A percentile compares a stretch with the other conserved stretches of the same genome.
Conservation (phyloP, 495 filamentous ascomycete species). For the Aspergillus carlsbadensis region DNA sequence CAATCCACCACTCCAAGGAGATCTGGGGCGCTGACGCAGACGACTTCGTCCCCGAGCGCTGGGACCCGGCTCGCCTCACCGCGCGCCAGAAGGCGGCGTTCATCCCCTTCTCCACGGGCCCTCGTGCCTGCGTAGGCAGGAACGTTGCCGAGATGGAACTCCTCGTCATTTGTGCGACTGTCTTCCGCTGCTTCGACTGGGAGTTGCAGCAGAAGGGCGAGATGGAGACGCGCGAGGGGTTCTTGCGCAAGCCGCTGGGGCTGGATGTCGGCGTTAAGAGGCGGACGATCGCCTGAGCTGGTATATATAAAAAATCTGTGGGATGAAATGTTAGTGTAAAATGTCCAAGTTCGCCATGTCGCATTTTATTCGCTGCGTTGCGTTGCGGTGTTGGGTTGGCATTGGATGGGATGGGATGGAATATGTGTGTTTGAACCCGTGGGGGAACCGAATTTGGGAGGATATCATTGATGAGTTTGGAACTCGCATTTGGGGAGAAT, state of each 20-base stretch:
- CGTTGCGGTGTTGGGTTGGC: not conserved
- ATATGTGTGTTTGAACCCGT: not conserved
- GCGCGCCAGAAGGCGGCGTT: constrained; percentile 73
- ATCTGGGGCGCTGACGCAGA: constrained; percentile 83
- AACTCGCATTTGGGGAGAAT: too few species aligned
- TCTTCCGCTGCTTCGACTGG: constrained; percentile 76
- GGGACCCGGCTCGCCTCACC: constrained; percentile 55
- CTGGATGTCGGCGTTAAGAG: constrained; percentile 67
- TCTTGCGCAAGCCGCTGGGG: constrained; percentile 82
- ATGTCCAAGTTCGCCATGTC: not conserved
- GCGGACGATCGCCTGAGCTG: constrained; percentile 3
- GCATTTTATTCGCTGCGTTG: not conserved
- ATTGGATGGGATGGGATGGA: not conserved
- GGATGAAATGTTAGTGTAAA: too few species aligned
- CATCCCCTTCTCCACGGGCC: constrained; percentile 82
- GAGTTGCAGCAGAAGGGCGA: constrained; percentile 61
- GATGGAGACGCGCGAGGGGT: constrained; percentile 83
- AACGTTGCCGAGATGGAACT: constrained; percentile 96
- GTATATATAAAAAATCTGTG: too few species aligned
- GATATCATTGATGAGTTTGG: too few species aligned
- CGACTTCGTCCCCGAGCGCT: constrained; percentile 80
- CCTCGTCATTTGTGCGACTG: constrained; percentile 73
- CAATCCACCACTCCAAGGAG: constrained; percentile 75
- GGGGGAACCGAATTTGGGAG: too few species aligned
- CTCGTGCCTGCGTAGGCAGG: constrained; percentile 76